A percentile compares a stretch with the other conserved stretches of the same genome.
Conservation (phyloP, 306 rosid species). For the Prinsepia uniflora region DNA sequence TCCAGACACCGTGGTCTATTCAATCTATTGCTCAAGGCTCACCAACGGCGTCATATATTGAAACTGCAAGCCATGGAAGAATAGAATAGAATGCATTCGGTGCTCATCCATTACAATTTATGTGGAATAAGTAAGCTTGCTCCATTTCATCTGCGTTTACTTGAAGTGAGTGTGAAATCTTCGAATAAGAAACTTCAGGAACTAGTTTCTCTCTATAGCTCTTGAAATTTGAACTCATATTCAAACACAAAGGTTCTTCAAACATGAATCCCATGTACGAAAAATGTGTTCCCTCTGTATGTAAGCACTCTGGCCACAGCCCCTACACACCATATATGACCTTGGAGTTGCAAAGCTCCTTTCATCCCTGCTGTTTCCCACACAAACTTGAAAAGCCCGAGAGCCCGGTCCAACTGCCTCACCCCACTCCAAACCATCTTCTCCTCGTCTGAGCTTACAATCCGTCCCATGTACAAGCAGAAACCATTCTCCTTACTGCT, state of each 20-base stretch:
- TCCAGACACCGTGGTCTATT: slow-evolving; percentile 2
- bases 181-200: background rate
- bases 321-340: slow-evolving; percentile 84
- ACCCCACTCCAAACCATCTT: slow-evolving; percentile 64
- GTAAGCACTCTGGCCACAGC: slow-evolving; percentile 47
- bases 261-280: slow-evolving; percentile 50
- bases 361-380: slow-evolving; percentile 81
- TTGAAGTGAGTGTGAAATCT: background rate
- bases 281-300: slow-evolving; percentile 61
- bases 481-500: slow-evolving; percentile 35
- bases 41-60: background rate
- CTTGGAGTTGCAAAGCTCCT: slow-evolving; percentile 64
- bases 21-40: background rate
- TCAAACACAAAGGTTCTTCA: slow-evolving; percentile 26
- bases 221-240: background rate
- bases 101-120: too few species aligned
- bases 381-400: slow-evolving; percentile 70
- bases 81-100: too few species aligned
- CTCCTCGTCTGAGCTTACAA: slow-evolving; percentile 69
- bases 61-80: background rate
- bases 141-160: background rate
- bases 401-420: slow-evolving; percentile 72
- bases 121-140: too few species aligned
- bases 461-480: slow-evolving; percentile 68
- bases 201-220: background rate